Evolutionary conservation across 306 rosid genomes (phyloP).

Genomic region (Ochetophila trinervis): DNA sequence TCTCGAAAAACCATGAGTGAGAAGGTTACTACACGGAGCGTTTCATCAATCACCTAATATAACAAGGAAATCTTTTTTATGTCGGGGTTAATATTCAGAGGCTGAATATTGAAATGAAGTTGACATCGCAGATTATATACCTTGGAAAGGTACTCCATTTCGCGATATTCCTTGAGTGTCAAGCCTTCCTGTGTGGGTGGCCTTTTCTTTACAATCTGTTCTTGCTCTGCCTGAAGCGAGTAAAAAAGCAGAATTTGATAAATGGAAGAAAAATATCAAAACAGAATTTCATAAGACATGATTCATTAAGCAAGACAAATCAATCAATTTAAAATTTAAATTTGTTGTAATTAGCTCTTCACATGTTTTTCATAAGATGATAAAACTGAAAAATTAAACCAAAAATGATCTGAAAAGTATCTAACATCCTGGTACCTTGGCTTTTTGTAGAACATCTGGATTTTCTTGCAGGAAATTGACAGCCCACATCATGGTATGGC

Average conservation of each 20-base stretch:
- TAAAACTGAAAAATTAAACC: no score
- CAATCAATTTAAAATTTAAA: background rate
- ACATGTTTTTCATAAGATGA: no score
- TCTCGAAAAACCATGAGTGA: conserved; percentile 72
- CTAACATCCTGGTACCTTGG: conserved; percentile 49
- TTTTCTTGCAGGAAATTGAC: conserved; percentile 46
- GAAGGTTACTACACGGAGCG: conserved; percentile 73
- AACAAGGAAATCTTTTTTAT: background rate
- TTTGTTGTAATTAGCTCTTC: no score
- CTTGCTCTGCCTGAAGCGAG: conserved; percentile 65
- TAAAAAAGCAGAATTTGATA: conserved; percentile 3
- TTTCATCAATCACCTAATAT: conserved; percentile 77
- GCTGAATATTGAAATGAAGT: background rate
- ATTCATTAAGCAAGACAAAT: background rate
- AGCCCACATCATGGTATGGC: conserved; percentile 91
- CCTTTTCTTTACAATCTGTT: conserved; percentile 54
- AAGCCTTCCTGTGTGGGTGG: conserved; percentile 60
- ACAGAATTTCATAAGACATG: background rate
- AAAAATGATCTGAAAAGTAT: background rate
- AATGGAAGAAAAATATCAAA: background rate
- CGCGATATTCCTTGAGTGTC: conserved; percentile 64
- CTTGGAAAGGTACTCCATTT: conserved; percentile 74
- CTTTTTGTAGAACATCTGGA: conserved; percentile 57
- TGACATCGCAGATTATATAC: conserved; percentile 27
- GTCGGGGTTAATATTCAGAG: background rate